Percentiles rank a stretch among this genome's conserved stretches.
Evolutionary conservation across 2,329 filamentous ascomycete species (phyloP).

Genomic region (Xylaria multiplex): DNA sequence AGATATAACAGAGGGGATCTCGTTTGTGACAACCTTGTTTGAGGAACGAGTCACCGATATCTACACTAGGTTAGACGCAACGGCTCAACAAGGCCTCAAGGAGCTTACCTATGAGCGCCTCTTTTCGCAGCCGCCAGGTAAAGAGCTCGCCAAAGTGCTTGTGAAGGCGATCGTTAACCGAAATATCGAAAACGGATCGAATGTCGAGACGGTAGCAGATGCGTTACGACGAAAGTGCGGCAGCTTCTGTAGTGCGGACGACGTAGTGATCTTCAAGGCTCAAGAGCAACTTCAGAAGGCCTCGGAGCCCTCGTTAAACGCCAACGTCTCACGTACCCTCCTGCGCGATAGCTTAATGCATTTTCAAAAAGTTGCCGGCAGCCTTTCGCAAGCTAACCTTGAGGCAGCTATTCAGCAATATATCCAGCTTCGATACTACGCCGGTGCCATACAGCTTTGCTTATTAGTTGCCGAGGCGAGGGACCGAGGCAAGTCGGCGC

Average conservation of each 20-base stretch:
- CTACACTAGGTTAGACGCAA: conserved; percentile 76
- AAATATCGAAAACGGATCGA: conserved; percentile 95
- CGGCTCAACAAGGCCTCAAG: conserved; percentile 73
- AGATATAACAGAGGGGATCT: conserved; percentile 94
- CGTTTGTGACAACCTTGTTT: conserved; percentile 93
- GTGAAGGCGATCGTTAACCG: conserved; percentile 98
- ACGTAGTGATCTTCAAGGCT: conserved; percentile 98
- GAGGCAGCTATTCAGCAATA: conserved; percentile 82
- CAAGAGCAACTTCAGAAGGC: conserved; percentile 94
- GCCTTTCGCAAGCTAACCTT: conserved; percentile 82
- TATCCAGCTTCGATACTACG: conserved; percentile 85
- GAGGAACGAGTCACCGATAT: conserved; percentile 94
- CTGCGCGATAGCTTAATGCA: conserved; percentile 89
- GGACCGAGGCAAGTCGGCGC: conserved; percentile 86
- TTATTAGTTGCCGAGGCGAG: conserved; percentile 83
- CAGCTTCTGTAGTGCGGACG: conserved; percentile 96
- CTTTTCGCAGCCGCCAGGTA: conserved; percentile 81
- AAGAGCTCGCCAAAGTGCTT: conserved; percentile 89
- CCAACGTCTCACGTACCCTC: conserved; percentile 78
- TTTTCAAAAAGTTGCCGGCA: conserved; percentile 88
- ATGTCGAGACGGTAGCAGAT: conserved; percentile 96
- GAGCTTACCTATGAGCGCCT: conserved; percentile 87
- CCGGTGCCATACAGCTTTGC: conserved; percentile 89
- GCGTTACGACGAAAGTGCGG: conserved; percentile 91
- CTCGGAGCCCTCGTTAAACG: conserved; percentile 78